Evolutionary conservation across 192 early-diverging fungal species (phyloP).

Genomic region (Backusella parvicylindrica): DNA sequence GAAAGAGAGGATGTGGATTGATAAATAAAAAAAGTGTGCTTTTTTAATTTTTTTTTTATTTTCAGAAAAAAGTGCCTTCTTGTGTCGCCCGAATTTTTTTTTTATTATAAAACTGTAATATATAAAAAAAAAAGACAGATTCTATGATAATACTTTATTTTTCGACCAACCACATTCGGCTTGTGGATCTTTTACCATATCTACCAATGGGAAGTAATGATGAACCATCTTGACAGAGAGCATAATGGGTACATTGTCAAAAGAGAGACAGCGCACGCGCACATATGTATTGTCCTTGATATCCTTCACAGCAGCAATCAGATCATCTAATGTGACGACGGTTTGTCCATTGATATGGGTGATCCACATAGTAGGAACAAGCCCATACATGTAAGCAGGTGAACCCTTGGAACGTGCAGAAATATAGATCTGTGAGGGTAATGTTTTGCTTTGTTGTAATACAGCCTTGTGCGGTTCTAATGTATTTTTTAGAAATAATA

Average conservation of each 20-base stretch:
- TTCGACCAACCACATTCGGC: slow-evolving; percentile 38
- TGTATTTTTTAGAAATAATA: slow-evolving; percentile 36
- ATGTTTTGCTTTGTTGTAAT: slow-evolving; percentile 58
- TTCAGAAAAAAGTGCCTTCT: background rate
- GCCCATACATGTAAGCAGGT: slow-evolving; percentile 61
- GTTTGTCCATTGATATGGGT: slow-evolving; percentile 65
- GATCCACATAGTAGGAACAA: slow-evolving; percentile 69
- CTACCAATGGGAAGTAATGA: slow-evolving; percentile 54
- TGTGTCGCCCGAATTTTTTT: background rate
- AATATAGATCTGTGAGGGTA: slow-evolving; percentile 67
- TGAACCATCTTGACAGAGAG: slow-evolving; percentile 65
- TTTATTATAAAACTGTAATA: too few relatives aligned
- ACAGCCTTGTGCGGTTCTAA: slow-evolving; percentile 66
- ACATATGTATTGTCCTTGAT: slow-evolving; percentile 65
- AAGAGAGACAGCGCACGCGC: slow-evolving; percentile 69
- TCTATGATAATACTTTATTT: slow-evolving; percentile 10
- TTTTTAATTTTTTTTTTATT: background rate
- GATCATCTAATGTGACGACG: slow-evolving; percentile 57
- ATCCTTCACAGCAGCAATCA: slow-evolving; percentile 54
- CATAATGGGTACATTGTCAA: slow-evolving; percentile 76
- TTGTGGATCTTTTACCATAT: slow-evolving; percentile 31
- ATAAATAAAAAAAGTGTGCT: background rate
- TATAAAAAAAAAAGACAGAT: too few relatives aligned
- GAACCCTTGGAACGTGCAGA: slow-evolving; percentile 52
- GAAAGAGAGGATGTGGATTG: background rate